These are phyloP conservation scores for Polychytrium aggregatum DNA, from an alignment of 192 early-diverging fungal genomes.

Conservation along the genomic window DNA sequence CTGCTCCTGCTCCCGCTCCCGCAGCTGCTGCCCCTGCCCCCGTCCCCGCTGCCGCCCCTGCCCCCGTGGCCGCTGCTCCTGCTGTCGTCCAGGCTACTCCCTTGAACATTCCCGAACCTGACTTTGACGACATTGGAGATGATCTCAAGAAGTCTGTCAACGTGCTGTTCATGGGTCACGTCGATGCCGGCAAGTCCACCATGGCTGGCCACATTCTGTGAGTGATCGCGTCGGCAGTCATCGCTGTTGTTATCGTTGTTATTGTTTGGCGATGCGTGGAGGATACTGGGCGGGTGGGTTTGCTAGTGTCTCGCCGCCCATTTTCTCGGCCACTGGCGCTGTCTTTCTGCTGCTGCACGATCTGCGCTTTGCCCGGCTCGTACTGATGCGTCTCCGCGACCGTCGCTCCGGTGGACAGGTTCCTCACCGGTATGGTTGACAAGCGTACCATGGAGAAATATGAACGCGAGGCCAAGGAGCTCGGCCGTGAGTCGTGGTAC, in stretches of 20 bases:
- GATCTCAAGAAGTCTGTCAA: slow-evolving; percentile 84
- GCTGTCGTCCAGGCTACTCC: slow-evolving; percentile 32
- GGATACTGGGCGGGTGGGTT: too few species aligned
- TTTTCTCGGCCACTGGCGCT: too few species aligned
- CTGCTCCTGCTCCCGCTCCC: slow-evolving; percentile 27
- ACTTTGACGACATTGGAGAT: slow-evolving; percentile 4
- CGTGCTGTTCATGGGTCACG: slow-evolving; percentile 98
- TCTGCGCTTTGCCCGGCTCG: too few species aligned
- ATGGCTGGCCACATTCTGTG: slow-evolving; percentile 96
- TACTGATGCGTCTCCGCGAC: too few species aligned
- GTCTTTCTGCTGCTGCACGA: background rate
- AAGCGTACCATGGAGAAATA: slow-evolving; percentile 99
- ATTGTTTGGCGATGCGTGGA: too few species aligned
- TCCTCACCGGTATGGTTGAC: slow-evolving; percentile 97
- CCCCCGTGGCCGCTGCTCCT: slow-evolving; percentile 9
- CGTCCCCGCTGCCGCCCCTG: slow-evolving; percentile 4
- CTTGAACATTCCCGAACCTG: slow-evolving; percentile 7
- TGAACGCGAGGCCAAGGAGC: slow-evolving; percentile 96
- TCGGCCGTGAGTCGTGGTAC: slow-evolving; percentile 95
- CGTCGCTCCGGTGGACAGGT: slow-evolving; percentile 21
- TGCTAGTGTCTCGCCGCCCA: too few species aligned
- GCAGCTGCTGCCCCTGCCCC: slow-evolving; percentile 10
- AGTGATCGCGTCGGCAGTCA: slow-evolving; percentile 15
- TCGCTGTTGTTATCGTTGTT: too few species aligned
- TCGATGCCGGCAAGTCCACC: slow-evolving; percentile 92